phyloP scores from a whole-genome alignment of 192 early-diverging fungal genomes.

The Phycomyces blakesleeanus region DNA sequence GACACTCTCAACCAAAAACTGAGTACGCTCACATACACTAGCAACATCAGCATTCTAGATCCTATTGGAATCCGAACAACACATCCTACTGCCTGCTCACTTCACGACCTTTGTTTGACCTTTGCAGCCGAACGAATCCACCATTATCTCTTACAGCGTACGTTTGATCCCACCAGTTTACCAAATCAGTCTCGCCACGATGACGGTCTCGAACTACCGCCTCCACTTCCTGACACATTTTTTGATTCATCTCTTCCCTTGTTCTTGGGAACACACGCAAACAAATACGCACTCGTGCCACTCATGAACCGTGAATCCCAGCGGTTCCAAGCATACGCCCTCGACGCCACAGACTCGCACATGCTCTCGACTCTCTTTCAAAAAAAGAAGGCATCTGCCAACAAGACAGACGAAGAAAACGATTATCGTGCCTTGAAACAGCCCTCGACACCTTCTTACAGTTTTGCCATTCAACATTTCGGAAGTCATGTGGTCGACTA shows the following conservation, averaged over 20 bases:
- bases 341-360: slow-evolving; percentile 46
- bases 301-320: slow-evolving; percentile 42
- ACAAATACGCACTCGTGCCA: slow-evolving; percentile 36
- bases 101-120: slow-evolving; percentile 48
- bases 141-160: slow-evolving; percentile 17
- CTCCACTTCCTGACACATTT: slow-evolving; percentile 2
- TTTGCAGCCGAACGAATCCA: slow-evolving; percentile 52
- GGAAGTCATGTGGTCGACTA: slow-evolving; percentile 53
- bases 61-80: slow-evolving; percentile 49
- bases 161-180: neutral
- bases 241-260: slow-evolving; percentile 4
- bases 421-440: slow-evolving; percentile 16
- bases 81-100: slow-evolving; percentile 26
- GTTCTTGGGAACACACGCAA: slow-evolving; percentile 4
- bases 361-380: slow-evolving; percentile 33
- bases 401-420: slow-evolving; percentile 11
- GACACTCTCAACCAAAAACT: slow-evolving; percentile 71
- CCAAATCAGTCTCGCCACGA: slow-evolving; percentile 46
- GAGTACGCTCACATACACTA: slow-evolving; percentile 42
- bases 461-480: slow-evolving; percentile 67
- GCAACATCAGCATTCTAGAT: slow-evolving; percentile 68
- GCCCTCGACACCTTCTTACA: slow-evolving; percentile 27
- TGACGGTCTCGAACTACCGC: slow-evolving; percentile 43
- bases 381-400: slow-evolving; percentile 29
- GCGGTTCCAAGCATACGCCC: slow-evolving; percentile 34